A percentile compares a stretch with the other conserved stretches of the same genome.
These are phyloP conservation scores for Psidium guajava DNA, from an alignment of 345 rosid species.

Conservation along the genomic window DNA sequence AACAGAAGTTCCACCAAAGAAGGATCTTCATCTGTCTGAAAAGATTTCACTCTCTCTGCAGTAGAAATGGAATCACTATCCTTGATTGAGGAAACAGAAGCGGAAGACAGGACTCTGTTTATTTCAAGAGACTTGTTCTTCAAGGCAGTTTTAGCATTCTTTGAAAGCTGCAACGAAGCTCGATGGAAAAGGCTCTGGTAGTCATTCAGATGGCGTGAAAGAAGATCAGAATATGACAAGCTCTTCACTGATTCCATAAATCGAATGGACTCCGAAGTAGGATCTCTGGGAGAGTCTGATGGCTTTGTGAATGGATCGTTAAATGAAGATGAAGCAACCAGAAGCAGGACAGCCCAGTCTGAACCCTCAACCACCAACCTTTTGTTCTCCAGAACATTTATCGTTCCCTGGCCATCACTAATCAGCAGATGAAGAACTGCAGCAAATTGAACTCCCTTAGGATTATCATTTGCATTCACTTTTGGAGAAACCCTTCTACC, in stretches of 20 bases:
- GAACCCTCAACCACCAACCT: conserved; percentile 61
- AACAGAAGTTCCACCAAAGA: conserved; percentile 77
- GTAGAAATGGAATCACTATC: conserved; percentile 32
- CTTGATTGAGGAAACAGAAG: neutral
- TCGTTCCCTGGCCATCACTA: conserved; percentile 31
- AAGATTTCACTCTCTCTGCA: conserved; percentile 70
- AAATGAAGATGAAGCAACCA: conserved; percentile 69
- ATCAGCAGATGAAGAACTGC: conserved; percentile 57
- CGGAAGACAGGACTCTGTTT: neutral
- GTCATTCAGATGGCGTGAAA: conserved; percentile 52
- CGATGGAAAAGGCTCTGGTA: conserved; percentile 79
- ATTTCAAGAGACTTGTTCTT: conserved; percentile 2
- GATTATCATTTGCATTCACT: conserved; percentile 23
- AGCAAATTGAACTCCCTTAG: conserved; percentile 62
- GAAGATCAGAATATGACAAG: conserved; percentile 47
- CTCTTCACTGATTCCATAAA: conserved; percentile 29
- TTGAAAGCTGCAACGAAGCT: conserved; percentile 56
- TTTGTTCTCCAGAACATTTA: conserved; percentile 36
- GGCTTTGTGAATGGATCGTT: conserved; percentile 80
- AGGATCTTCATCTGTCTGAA: conserved; percentile 73
- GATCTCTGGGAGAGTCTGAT: conserved; percentile 53
- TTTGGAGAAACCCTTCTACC: conserved; percentile 47
- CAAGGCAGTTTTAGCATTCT: conserved; percentile 22
- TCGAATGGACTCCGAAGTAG: conserved; percentile 32
- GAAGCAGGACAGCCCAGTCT: conserved; percentile 66